Base-by-base conservation (phyloP, 257 asterid genomes). In the Capsicum rhomboideum region DNA sequence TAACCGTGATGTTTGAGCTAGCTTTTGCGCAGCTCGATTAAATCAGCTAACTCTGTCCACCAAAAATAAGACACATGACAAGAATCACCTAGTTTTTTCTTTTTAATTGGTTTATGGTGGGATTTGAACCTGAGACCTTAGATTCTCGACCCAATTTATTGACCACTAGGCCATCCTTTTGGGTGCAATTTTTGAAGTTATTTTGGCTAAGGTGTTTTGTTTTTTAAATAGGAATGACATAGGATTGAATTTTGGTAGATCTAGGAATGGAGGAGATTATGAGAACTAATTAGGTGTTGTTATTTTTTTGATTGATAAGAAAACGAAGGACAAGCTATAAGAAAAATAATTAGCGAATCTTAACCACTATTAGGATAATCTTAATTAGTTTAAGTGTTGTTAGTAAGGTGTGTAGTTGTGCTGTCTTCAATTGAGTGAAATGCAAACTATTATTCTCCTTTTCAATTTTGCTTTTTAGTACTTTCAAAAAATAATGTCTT, bases 361-460 rank as follows among this genome's bases (percentile, higher is more conserved):
- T 77, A 50, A 77, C 81, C n/a, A 50, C 40, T 50, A 74, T 74
- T 74, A 74, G 8, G 40, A 16, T 64, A 21, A 61, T 42, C 72
- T 16, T 74, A 83, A 59, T 59, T 75, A 74, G 74, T 61, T 75
- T 26, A 59, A 56, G 10, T 29, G 77, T 44, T 83, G 82, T 66
- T 77, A 50, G 17, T 77, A n/a, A 83, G 78, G 50, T 64, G 83
- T 52, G 49, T 67, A 84, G 74, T 61, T 84, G 75, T 64, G 82
- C 75, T 64, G 83, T 46, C 83, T 18, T 64, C 64, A 68, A 52
- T 61, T 78, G 83, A 79, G 78, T 29, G 40, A 64, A 52, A 63
- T 50, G 81, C 11, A 77, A 77, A 77, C 46, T 50, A 77, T 46
- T 42, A 40, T 40, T 40, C 44, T 40, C 44, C 44, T 6, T 40